Conservation (phyloP, 1,139 yeast species). For the Saccharomycopsis crataegensis region DNA sequence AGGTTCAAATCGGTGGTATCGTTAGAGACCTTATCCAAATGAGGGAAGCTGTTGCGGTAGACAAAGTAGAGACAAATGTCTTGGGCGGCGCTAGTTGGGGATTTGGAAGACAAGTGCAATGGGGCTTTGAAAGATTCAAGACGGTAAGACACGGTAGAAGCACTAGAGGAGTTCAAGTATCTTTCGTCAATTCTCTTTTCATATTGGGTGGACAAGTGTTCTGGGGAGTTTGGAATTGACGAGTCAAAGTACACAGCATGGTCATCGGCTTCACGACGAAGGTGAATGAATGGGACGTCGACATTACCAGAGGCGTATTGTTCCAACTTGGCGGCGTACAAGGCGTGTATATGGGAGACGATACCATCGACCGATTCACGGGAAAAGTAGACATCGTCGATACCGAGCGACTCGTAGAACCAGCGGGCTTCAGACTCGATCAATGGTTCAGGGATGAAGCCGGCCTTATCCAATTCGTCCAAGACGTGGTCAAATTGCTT, state of each 20-base stretch:
- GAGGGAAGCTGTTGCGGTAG: conserved; percentile 62
- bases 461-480: conserved; percentile 73
- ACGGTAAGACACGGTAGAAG: conserved; percentile 42
- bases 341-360: conserved; percentile 75
- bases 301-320: conserved; percentile 61
- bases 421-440: conserved; percentile 84
- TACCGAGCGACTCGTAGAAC: conserved; percentile 84
- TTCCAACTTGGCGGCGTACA: conserved; percentile 89
- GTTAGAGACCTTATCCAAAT: conserved; percentile 36
- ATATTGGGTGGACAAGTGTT: conserved; percentile 36
- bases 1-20: conserved; percentile 4
- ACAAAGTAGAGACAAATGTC: conserved; percentile 78
- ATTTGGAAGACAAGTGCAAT: conserved; percentile 34
- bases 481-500: conserved; percentile 76
- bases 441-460: conserved; percentile 81
- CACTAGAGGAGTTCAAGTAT: conserved; percentile 48
- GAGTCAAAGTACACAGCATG: conserved; percentile 93
- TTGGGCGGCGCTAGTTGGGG: conserved; percentile 35
- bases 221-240: conserved; percentile 28
- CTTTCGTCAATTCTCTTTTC: conserved; percentile 73
- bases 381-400: conserved; percentile 88
- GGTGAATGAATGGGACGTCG: conserved; percentile 53
- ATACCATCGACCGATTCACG: conserved; percentile 75
- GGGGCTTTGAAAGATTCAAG: conserved; percentile 81
- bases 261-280: conserved; percentile 68